phyloP scores from a whole-genome alignment of 2,329 filamentous ascomycete genomes.

The Dactylellina sp. region DNA sequence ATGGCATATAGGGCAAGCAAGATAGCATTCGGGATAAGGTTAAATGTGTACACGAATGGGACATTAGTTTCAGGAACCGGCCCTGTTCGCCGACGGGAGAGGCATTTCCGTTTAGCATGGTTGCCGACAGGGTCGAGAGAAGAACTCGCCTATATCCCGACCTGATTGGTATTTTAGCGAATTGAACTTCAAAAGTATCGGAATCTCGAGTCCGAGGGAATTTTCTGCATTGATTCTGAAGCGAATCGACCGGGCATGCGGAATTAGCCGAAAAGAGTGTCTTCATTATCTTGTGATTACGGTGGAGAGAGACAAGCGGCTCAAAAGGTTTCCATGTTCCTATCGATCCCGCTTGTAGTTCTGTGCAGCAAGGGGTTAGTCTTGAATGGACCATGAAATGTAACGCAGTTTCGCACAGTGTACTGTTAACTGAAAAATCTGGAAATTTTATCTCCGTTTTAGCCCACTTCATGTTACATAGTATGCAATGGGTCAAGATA shows the following conservation, averaged over 20 bases:
- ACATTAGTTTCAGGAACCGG: conserved; percentile 6
- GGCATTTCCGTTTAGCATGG: conserved; percentile 19
- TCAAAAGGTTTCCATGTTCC: background rate
- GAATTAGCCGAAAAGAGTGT: too few species aligned
- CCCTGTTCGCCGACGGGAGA: conserved; percentile 35
- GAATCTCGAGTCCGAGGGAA: conserved; percentile 20
- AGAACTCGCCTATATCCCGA: conserved; percentile 18
- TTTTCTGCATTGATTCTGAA: background rate
- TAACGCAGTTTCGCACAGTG: too few species aligned
- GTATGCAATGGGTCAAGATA: conserved; percentile 24
- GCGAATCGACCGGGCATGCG: too few species aligned
- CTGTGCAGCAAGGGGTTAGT: too few species aligned
- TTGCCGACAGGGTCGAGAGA: conserved; percentile 6
- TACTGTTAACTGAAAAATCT: too few species aligned
- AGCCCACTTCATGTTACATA: conserved; percentile 22
- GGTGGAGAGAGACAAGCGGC: too few species aligned
- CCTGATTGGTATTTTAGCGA: conserved; percentile 32
- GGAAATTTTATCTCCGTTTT: conserved; percentile 16
- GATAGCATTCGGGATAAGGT: background rate
- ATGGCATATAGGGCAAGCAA: too few species aligned
- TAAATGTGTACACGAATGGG: background rate
- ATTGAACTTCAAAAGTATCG: background rate
- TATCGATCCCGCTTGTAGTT: background rate
- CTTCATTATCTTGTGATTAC: too few species aligned
- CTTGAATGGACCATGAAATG: too few species aligned